These are phyloP conservation scores for Aspergillus sp. DNA, from an alignment of 2,329 filamentous ascomycete species.

Conservation along the genomic window DNA sequence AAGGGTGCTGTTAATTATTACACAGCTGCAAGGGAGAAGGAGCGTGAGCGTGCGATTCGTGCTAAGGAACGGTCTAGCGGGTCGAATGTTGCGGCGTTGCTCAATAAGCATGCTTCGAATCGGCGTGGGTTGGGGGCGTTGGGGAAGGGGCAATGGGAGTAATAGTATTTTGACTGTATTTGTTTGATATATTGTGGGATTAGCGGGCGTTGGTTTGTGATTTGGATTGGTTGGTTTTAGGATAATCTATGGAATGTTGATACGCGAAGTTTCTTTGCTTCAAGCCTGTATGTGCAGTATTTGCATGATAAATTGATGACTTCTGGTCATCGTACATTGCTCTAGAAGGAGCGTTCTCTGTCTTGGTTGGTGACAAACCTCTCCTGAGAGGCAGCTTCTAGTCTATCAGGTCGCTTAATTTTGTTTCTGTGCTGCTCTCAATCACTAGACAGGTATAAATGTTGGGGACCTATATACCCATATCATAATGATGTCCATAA, in stretches of 20 bases:
- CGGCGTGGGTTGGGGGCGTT: conserved; percentile 27
- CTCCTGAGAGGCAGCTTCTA: too few relatives aligned
- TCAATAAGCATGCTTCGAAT: conserved; percentile 33
- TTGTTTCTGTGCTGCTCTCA: too few relatives aligned
- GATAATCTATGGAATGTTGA: background rate
- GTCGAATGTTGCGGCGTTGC: conserved; percentile 29
- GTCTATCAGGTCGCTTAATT: too few relatives aligned
- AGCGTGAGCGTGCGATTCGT: conserved; percentile 50
- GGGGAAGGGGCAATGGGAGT: conserved; percentile 38
- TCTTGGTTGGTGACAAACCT: too few relatives aligned
- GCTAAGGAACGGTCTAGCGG: conserved; percentile 42
- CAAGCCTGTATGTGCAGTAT: too few relatives aligned
- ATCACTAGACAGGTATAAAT: too few relatives aligned
- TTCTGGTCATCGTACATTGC: too few relatives aligned
- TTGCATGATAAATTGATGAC: too few relatives aligned
- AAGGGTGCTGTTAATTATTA: conserved; percentile 55
- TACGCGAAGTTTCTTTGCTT: too few relatives aligned
- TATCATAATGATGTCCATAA: too few relatives aligned
- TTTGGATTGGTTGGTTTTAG: background rate
- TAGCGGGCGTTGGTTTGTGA: background rate
- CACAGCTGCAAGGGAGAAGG: conserved; percentile 49
- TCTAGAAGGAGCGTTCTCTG: too few relatives aligned
- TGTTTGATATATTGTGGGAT: background rate
- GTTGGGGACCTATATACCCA: too few relatives aligned
- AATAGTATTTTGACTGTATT: background rate